Percentiles rank a stretch among this genome's conserved stretches.
Conservation (phyloP, 2,329 filamentous ascomycete species). For the Pseudocercospora eumusae region DNA sequence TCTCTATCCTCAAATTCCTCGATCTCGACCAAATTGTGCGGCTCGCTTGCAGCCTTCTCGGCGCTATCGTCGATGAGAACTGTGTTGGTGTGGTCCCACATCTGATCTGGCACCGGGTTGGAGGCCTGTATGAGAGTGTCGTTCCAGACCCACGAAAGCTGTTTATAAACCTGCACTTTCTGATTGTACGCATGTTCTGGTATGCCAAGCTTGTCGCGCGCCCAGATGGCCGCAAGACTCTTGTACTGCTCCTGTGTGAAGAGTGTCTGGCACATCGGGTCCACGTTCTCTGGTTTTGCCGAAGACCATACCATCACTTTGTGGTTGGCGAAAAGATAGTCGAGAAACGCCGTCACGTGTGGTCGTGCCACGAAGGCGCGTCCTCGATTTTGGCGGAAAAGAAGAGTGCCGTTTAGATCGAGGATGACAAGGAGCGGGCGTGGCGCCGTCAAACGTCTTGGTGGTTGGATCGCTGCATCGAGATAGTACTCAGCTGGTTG, state of each 20-base stretch:
- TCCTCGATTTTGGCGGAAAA: slow-evolving; percentile 64
- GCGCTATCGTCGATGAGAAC: slow-evolving; percentile 82
- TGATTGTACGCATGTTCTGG: slow-evolving; percentile 62
- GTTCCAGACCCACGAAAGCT: slow-evolving; percentile 72
- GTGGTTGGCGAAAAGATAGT: slow-evolving; percentile 73
- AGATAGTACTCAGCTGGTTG: slow-evolving; percentile 30
- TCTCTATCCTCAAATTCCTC: slow-evolving; percentile 68
- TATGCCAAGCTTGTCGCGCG: slow-evolving; percentile 73
- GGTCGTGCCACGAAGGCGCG: slow-evolving; percentile 58
- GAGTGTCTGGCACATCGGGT: slow-evolving; percentile 65
- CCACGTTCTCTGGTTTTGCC: slow-evolving; percentile 72
- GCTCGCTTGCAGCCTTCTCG: slow-evolving; percentile 80
- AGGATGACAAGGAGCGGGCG: slow-evolving; percentile 72
- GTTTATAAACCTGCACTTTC: slow-evolving; percentile 88
- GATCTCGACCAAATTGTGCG: slow-evolving; percentile 76
- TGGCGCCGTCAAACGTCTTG: slow-evolving; percentile 21
- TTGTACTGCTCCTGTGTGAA: slow-evolving; percentile 57
- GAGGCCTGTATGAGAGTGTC: slow-evolving; percentile 45
- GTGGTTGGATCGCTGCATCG: slow-evolving; percentile 17
- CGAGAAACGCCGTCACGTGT: slow-evolving; percentile 67
- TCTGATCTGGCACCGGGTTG: slow-evolving; percentile 47
- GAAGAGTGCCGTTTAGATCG: slow-evolving; percentile 89
- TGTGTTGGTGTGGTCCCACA: slow-evolving; percentile 83
- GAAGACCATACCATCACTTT: slow-evolving; percentile 89
- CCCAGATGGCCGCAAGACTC: slow-evolving; percentile 71